Percentiles rank a stretch among this genome's conserved stretches.
Conservation (phyloP, 768 basidiomycete species). For the Leccinum arenicola region DNA sequence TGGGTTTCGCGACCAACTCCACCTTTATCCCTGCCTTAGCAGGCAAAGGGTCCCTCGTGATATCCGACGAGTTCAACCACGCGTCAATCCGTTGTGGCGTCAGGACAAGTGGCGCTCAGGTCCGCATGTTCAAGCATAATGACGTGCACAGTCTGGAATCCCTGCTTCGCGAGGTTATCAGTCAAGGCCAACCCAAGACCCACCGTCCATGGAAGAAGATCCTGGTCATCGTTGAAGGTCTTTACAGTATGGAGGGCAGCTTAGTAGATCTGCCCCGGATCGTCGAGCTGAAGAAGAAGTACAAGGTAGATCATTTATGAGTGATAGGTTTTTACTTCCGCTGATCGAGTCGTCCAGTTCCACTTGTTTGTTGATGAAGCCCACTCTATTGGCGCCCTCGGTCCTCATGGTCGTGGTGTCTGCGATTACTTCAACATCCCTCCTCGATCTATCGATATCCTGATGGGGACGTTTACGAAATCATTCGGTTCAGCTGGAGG, state of each 20-base stretch:
- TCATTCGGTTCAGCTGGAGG: slow-evolving; percentile 94
- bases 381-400: slow-evolving; percentile 94
- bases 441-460: slow-evolving; percentile 80
- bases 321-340: not conserved
- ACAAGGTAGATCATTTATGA: slow-evolving; percentile 65
- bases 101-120: slow-evolving; percentile 81
- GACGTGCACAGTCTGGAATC: slow-evolving; percentile 81
- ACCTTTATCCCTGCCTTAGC: slow-evolving; percentile 91
- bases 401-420: slow-evolving; percentile 92
- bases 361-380: slow-evolving; percentile 96
- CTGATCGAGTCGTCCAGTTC: slow-evolving; percentile 54
- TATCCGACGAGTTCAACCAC: slow-evolving; percentile 97
- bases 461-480: slow-evolving; percentile 99
- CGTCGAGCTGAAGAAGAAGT: slow-evolving; percentile 85
- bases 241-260: slow-evolving; percentile 99
- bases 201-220: slow-evolving; percentile 99
- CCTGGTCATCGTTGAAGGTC: slow-evolving; percentile 87
- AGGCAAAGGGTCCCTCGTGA: slow-evolving; percentile 87
- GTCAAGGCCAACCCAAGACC: slow-evolving; percentile 96
- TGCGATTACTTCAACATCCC: slow-evolving; percentile 89
- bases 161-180: slow-evolving; percentile 85
- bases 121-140: slow-evolving; percentile 97
- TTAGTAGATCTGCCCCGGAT: slow-evolving; percentile 80
- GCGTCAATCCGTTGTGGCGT: slow-evolving; percentile 93
- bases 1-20: slow-evolving; percentile 97